Evolutionary conservation across 1,284 basidiomycete genomes (phyloP), one percentile per base, ranked within the genome.

Genomic region (Sphaerobolus stellatus): DNA sequence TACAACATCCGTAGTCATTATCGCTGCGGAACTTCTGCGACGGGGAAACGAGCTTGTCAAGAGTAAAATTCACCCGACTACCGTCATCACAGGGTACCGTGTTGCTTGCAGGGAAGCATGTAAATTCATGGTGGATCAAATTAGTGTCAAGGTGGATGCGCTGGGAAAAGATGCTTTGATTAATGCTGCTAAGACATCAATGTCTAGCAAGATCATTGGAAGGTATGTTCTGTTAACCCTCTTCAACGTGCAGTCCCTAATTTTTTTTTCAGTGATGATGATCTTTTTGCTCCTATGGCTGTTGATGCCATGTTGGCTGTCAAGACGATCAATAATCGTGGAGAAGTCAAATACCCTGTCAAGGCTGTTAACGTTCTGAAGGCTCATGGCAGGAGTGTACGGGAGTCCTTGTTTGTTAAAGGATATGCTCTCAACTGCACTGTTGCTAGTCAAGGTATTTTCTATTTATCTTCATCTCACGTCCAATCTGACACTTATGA

Each of bases 321-420:
- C 59, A 95, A 90, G 77, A 96, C 94, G 5, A 85, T 94, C 62
- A 99, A 99, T 73, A 77, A 86, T 59, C 86, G 94, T 56, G 97
- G 97, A 33, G 97, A 99, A 73, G 90, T 91, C 68, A 99, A 98
- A 75, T 99, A 99, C 75, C 97, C 97, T 7, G 97, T 99, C 64
- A 99, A 99, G 76, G 97, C 97, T 1, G 97, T 99, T 61, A 99
- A 99, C 68, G 86, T 99, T n/a, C 81, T 99, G 65, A 99, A 99
- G 74, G 97, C 97, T 8, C 97, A 99, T 68, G 97, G 97, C 57
- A 89, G 88, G 73, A 96, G 93, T 69, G 94, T 95, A 24, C 84
- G 94, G 60, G 97, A 99, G 71, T 98, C 94, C 34, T 71, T 98
- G 60, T 94, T 92, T 68, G 90, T 99, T 58, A 92, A 92, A 66